Conservation (phyloP, 305 asterid species). For the Solanum hybrid region DNA sequence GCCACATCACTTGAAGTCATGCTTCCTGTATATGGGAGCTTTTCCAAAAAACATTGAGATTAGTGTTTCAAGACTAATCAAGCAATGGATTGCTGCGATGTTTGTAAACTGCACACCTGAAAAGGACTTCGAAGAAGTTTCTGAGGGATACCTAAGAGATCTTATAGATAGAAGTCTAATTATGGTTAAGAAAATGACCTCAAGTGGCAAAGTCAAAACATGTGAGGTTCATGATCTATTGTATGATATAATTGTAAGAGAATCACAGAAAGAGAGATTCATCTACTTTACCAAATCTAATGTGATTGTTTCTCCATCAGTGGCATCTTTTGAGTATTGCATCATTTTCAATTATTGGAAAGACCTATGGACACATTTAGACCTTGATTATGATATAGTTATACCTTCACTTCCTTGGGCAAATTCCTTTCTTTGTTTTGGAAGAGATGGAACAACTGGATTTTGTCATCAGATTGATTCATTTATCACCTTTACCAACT, state of each 20-base stretch:
- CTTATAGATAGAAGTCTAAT: conserved; percentile 1
- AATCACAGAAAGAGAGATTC: neutral
- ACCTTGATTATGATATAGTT: neutral
- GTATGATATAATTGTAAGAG: neutral
- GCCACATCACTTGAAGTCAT: neutral
- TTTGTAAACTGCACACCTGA: neutral
- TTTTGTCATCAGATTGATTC: neutral
- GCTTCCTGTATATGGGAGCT: conserved; percentile 8
- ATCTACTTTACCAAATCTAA: neutral
- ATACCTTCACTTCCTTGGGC: neutral
- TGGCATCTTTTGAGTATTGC: neutral
- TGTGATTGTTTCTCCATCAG: neutral
- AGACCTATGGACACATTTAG: neutral
- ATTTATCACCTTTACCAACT: neutral
- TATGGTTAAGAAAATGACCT: neutral
- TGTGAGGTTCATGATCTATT: conserved; percentile 2
- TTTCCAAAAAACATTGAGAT: neutral
- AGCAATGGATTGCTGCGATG: neutral
- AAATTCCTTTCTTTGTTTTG: neutral
- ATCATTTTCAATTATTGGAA: neutral
- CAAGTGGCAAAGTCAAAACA: neutral
- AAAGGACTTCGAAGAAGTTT: neutral
- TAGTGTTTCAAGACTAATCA: neutral
- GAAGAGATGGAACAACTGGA: neutral
- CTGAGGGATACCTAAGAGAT: neutral